A percentile compares a stretch with the other conserved stretches of the same genome.
These are phyloP conservation scores for Pestalotiopsis sp. DNA, from an alignment of 2,329 filamentous ascomycete species.

Conservation along the genomic window DNA sequence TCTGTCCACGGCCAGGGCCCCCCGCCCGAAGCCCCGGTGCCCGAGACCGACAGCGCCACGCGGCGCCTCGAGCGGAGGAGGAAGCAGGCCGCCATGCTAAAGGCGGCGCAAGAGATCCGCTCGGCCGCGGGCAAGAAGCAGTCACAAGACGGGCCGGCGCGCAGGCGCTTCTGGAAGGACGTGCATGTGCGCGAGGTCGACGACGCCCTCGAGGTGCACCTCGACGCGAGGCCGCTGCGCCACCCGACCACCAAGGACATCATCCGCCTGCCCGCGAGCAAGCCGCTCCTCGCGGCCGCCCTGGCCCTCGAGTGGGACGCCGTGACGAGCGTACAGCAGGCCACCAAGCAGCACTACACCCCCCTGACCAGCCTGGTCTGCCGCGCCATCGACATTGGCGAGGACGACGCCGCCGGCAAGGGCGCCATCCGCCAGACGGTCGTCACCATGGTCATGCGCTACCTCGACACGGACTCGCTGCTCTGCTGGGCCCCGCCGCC, in stretches of 20 bases:
- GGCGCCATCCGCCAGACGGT: constrained; percentile 61
- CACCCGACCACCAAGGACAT: constrained; percentile 73
- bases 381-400: constrained; percentile 78
- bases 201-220: constrained; percentile 65
- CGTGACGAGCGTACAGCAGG: constrained; percentile 79
- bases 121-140: constrained; percentile 27
- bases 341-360: constrained; percentile 83
- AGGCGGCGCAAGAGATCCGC: constrained; percentile 52
- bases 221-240: constrained; percentile 80
- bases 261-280: constrained; percentile 72
- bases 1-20: constrained; percentile 60
- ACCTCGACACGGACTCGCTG: constrained; percentile 88
- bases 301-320: constrained; percentile 94
- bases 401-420: constrained; percentile 28
- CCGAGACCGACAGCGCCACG: constrained; percentile 38
- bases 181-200: constrained; percentile 70
- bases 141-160: constrained; percentile 34
- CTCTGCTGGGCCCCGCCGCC: constrained; percentile 79
- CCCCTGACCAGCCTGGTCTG: constrained; percentile 85
- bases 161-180: constrained; percentile 87
- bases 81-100: constrained; percentile 58
- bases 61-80: constrained; percentile 51
- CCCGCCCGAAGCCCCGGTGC: constrained; percentile 57
- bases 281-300: constrained; percentile 80
- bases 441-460: constrained; percentile 72